Evolutionary conservation across 306 rosid species (phyloP), one percentile per base, ranked within the genome.

Genomic region (Castanea sativa): DNA sequence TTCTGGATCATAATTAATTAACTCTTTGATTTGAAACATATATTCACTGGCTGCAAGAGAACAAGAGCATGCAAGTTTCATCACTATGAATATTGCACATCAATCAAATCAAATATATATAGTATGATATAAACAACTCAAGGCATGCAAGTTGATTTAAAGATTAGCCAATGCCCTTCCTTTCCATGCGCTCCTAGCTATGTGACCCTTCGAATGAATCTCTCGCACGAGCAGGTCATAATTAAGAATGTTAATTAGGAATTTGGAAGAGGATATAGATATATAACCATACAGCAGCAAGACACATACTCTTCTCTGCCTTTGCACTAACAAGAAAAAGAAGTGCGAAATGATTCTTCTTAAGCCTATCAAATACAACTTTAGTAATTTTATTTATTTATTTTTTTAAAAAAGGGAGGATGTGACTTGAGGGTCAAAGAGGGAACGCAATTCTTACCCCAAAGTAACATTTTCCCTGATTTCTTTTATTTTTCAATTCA

Each of bases 11-110:
- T 11, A 4, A 27, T 25, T 61, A n/a, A n/a, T n/a, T 12, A 61
- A 27, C 41, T 61, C 69, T 13, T 13, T 61, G 68, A 27, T 61
- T 25, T 27, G 69, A 27, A 61, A 63, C 68, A 13, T 1, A 61
- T 12, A 49, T 49, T 49, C 68, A 25, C 68, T 25, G 18, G 18
- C 68, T 61, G 38, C 68, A 3, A 61, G 41, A 27, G 69, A 27
- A 63, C 69, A 63, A 13, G 69, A 27, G 69, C 69, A 29, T 63
- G 69, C 69, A 63, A 27, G n/a, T 63, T 63, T 63, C 19, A 63
- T 63, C 41, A 11, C 29, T 58, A 21, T 58, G 27, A 58, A 58
- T 10, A 20, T 3, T 20, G 15, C 65, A 5, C 41, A 15, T 63
- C 69, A 63, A 63, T 63, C 69, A 63, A 29, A 63, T 63, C 43